phyloP scores from a whole-genome alignment of 768 basidiomycete genomes.

The Chalciporus chontae region DNA sequence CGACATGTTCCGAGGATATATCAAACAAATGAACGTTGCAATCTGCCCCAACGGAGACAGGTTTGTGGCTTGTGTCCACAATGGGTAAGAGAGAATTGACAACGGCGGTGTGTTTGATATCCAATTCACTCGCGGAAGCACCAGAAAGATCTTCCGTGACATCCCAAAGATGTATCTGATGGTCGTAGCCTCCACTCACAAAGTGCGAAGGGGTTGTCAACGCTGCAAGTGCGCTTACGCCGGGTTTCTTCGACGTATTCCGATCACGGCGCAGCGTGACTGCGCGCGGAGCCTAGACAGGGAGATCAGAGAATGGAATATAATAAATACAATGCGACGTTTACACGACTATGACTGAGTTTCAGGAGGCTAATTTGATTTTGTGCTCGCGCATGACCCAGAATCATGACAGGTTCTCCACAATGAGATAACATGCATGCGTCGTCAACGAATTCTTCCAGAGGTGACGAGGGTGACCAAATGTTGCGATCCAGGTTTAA shows the following conservation, averaged over 20 bases:
- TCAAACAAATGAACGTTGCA: conserved; percentile 45
- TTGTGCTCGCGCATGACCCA: conserved; percentile 39
- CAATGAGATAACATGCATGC: conserved; percentile 35
- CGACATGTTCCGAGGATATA: conserved; percentile 42
- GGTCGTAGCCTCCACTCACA: conserved; percentile 49
- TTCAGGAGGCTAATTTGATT: conserved; percentile 30
- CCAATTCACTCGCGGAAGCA: conserved; percentile 29
- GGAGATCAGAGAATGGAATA: conserved; percentile 2
- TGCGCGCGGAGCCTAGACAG: conserved; percentile 7
- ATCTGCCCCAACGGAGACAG: conserved; percentile 47
- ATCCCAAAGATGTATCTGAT: conserved; percentile 46
- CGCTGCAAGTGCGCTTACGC: conserved; percentile 41
- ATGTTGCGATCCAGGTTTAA: conserved; percentile 16
- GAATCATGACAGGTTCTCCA: conserved; percentile 26
- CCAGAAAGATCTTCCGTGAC: conserved; percentile 32
- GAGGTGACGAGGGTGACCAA: conserved; percentile 20
- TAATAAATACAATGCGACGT: conserved; percentile 1
- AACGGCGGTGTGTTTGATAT: conserved; percentile 41
- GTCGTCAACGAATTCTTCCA: conserved; percentile 39
- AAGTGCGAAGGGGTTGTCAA: conserved; percentile 41
- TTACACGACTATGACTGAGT: conserved; percentile 21
- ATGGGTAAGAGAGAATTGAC: conserved; percentile 43
- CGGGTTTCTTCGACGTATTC: conserved; percentile 36
- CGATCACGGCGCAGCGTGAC: conserved; percentile 26
- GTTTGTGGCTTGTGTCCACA: conserved; percentile 44